Conservation (phyloP, 2,329 filamentous ascomycete species). For the Aspergillus piperis region DNA sequence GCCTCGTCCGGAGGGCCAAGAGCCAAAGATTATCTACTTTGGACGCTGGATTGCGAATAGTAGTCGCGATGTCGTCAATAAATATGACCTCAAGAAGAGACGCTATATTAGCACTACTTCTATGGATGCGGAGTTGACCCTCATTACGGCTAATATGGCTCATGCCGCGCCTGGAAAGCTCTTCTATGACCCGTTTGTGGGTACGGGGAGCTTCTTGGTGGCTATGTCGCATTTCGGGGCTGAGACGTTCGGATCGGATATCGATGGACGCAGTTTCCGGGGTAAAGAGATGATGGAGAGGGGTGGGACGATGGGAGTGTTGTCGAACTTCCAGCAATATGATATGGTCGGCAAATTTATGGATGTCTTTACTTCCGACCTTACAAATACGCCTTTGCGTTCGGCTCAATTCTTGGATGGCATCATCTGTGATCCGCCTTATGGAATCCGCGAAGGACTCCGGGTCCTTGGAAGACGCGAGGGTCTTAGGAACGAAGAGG, state of each 20-base stretch:
- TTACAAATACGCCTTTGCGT: conserved; percentile 81
- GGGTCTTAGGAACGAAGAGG: conserved; percentile 51
- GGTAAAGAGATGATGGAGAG: conserved; percentile 58
- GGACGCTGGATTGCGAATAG: conserved; percentile 70
- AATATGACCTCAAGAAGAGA: conserved; percentile 89
- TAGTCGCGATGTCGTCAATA: conserved; percentile 66
- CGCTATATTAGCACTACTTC: conserved; percentile 93
- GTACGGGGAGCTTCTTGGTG: conserved; percentile 89
- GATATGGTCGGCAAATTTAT: conserved; percentile 65
- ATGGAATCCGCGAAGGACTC: conserved; percentile 89
- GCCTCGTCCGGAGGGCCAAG: conserved; percentile 46
- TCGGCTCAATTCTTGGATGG: conserved; percentile 71
- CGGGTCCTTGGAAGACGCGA: conserved; percentile 81
- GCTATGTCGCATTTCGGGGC: conserved; percentile 91
- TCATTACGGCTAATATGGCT: conserved; percentile 89
- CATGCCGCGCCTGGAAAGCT: conserved; percentile 79
- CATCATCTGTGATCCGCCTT: conserved; percentile 93
- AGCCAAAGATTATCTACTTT: conserved; percentile 67
- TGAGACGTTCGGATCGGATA: conserved; percentile 80
- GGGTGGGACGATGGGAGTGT: conserved; percentile 46
- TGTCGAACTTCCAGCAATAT: conserved; percentile 85
- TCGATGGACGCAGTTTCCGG: conserved; percentile 85
- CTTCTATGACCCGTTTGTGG: conserved; percentile 93
- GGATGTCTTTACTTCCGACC: conserved; percentile 79
- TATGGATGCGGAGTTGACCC: conserved; percentile 92